Evolutionary conservation across 768 basidiomycete genomes (phyloP), one percentile per base, ranked within the genome.

Genomic region (Phanerochaete carnosa): DNA sequence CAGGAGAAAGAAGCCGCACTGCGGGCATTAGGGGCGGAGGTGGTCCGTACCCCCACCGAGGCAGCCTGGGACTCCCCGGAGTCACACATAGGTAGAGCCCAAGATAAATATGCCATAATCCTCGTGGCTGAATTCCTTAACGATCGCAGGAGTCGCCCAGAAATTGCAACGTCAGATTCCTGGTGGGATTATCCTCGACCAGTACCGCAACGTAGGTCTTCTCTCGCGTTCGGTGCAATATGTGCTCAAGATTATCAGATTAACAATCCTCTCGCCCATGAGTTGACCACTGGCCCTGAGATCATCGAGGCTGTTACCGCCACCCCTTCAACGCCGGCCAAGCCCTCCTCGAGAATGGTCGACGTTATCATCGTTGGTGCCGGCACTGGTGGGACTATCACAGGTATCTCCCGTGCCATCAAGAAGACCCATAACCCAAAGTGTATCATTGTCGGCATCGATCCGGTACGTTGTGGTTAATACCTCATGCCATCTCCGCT

Each of bases 351-450:
- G 32, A 80, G 81, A 53, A 88, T 89, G 70, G 85, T 98, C 25
- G 89, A 95, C 69, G 88, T 86, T 1, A 76, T 98, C 53, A 74
- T 97, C 23, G 92, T 88, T 8, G 87, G 92, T 2, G 92, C 95
- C 11, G 97, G 97, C 15, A 99, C 97, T 1, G 96, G 97, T 15
- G 96, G 96, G 12, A 98, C 96, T 0, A 76, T 99, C 62, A 92
- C 92, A n/a, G 96, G 96, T 1, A 72, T 92, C 51, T 88, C 92
- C 19, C 81, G 87, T 16, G 89, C 89, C 2, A 76, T 96, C 66
- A 92, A 90, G 80, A 89, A 86, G 72, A 77, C 74, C 11, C 90
- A 94, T 69, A 95, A 95, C 67, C 74, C 82, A 28, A 77, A 84
- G 2, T 88, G 86, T 66, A 73, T 86, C 19, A 81, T 97, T 19